Percentiles rank a stretch among this genome's conserved stretches.
Evolutionary conservation across 352 stramenopile species (phyloP).

Genomic region (Phytophthora lateralis): DNA sequence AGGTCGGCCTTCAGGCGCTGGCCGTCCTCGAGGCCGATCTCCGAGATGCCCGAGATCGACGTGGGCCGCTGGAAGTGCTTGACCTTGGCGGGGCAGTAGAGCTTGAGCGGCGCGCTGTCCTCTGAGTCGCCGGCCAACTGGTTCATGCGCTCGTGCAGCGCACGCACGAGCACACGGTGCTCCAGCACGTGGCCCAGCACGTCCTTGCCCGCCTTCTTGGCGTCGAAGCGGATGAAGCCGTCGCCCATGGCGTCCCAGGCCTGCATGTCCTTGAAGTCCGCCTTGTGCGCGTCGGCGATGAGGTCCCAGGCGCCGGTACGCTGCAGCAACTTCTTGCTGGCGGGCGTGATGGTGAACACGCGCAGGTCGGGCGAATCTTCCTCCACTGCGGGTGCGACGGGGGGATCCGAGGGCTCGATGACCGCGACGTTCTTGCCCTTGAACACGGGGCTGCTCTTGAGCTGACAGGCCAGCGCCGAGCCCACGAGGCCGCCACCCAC

Average conservation of each 20-base stretch:
- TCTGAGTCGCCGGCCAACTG: constrained; percentile 51
- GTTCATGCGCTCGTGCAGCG: constrained; percentile 87
- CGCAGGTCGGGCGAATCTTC: constrained; percentile 83
- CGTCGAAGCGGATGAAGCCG: constrained; percentile 89
- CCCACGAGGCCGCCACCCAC: constrained; percentile 87
- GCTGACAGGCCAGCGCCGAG: constrained; percentile 76
- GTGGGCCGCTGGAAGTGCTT: constrained; percentile 80
- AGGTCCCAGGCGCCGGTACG: constrained; percentile 77
- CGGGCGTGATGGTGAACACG: constrained; percentile 91
- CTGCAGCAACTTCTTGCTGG: constrained; percentile 82
- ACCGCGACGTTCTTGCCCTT: constrained; percentile 80
- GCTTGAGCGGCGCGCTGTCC: constrained; percentile 65
- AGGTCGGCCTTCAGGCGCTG: constrained; percentile 76
- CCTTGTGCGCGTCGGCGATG: constrained; percentile 56
- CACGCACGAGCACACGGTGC: constrained; percentile 86
- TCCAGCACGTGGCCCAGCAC: constrained; percentile 86
- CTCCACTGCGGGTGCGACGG: constrained; percentile 45
- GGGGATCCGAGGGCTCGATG: constrained; percentile 63
- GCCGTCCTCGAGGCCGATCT: constrained; percentile 72
- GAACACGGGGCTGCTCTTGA: constrained; percentile 81
- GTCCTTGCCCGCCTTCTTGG: constrained; percentile 58
- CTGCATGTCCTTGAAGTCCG: constrained; percentile 90
- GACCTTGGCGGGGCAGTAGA: constrained; percentile 81
- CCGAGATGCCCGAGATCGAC: constrained; percentile 50
- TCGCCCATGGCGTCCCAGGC: constrained; percentile 91